Base-by-base conservation (phyloP, 2,329 filamentous ascomycete genomes). In the Thelonectria rubi region DNA sequence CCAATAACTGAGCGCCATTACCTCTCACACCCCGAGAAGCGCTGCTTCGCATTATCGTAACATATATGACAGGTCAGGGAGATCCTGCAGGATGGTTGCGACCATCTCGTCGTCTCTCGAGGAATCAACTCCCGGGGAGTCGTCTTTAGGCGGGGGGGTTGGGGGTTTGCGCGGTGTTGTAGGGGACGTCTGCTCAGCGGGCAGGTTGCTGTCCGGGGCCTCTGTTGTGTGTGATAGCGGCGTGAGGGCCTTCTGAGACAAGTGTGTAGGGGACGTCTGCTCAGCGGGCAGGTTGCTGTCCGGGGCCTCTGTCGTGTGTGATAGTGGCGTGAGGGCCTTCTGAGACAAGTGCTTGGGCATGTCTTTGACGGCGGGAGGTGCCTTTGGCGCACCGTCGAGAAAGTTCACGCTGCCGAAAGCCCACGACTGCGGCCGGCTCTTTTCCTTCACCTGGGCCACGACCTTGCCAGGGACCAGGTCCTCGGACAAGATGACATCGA, bases 21-120 rank as follows among this genome's bases (percentile, higher is more conserved):
- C 15, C 15, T 37, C 37, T 21, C n/a, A n/a, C 30, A 34, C 26
- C 30, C 7, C 24, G 39, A 46, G 57, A 43, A 59, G 64, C 49
- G 51, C 39, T 46, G 15, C 48, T 53, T 65, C 49, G 39, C 58
- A 47, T 70, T 62, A 82, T 66, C 74, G 74, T 63, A 82, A 65
- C 80, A 82, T 82, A 58, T 82, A 82, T 18, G 80, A 79, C 40
- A 82, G 68, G 68, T 82, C 78, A 3, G 80, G 80, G 18, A 82
- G 69, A 52, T 71, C 73, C 49, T 69, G 69, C 34, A 82, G 62
- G 51, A 82, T 76, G 32, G 64, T 68, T 14, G 71, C 69, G 51
- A 79, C 71, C 15, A 75, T 65, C 17, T 73, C 69, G 14, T 77
- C 75, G 17, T 78, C 73, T 34, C 75, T 65, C 9, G 65, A 58